These are phyloP conservation scores for Solanum sitiens DNA, from an alignment of 257 asterid genomes.

Conservation along the genomic window DNA sequence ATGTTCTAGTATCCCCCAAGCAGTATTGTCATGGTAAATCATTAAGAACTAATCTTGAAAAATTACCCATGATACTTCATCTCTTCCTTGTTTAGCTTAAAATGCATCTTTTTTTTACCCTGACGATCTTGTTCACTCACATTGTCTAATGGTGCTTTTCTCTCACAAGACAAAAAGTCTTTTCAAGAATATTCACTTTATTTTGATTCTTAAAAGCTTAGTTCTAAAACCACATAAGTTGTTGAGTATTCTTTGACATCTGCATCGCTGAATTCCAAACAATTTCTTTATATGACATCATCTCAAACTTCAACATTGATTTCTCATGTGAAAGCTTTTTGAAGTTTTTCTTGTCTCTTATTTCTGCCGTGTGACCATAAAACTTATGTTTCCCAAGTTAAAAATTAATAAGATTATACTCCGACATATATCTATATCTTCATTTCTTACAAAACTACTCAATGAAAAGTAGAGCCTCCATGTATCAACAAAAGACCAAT, in stretches of 20 bases:
- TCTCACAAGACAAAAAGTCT: conserved; percentile 13
- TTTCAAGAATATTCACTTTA: conserved; percentile 39
- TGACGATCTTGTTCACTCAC: conserved; percentile 8
- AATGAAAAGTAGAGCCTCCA: conserved; percentile 49
- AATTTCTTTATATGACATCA: not conserved
- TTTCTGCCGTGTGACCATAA: conserved; percentile 25
- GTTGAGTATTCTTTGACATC: not conserved
- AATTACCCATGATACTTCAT: conserved; percentile 15
- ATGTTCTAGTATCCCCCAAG: too few species aligned
- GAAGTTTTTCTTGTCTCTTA: conserved; percentile 32
- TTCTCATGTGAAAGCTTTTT: conserved; percentile 7
- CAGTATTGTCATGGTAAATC: too few species aligned
- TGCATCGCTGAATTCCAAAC: not conserved
- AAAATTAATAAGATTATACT: conserved; percentile 4
- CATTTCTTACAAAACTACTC: conserved; percentile 26
- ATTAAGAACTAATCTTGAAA: too few species aligned
- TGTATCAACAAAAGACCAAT: conserved; percentile 28
- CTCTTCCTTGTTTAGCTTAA: conserved; percentile 55
- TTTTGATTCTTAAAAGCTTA: conserved; percentile 20
- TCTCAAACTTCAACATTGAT: not conserved
- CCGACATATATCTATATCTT: conserved; percentile 46
- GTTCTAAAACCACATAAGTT: not conserved
- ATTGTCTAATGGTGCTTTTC: conserved; percentile 29
- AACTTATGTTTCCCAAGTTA: conserved; percentile 39
- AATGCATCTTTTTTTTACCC: conserved; percentile 27